A percentile compares a stretch with the other conserved stretches of the same genome.
Conservation (phyloP, 805 yeast genomes). For the Zygosaccharomyces kombuchaensis region DNA sequence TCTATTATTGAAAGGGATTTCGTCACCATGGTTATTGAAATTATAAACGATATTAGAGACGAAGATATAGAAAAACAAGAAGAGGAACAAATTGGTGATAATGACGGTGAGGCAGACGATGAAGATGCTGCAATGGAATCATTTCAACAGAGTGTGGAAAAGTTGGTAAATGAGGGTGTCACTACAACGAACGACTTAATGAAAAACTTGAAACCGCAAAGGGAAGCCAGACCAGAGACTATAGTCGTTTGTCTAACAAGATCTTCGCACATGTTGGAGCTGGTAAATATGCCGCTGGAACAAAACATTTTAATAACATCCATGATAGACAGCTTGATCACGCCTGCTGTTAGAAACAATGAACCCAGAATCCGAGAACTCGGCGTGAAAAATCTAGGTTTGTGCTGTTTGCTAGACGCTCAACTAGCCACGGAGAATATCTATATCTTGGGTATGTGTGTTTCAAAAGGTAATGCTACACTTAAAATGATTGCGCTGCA, state of each 20-base stretch:
- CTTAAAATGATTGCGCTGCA: constrained; percentile 60
- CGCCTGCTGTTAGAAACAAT: constrained; percentile 67
- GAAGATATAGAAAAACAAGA: constrained; percentile 43
- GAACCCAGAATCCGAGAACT: constrained; percentile 52
- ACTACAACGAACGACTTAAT: constrained; percentile 15
- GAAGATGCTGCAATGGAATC: constrained; percentile 41
- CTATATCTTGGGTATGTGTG: constrained; percentile 63
- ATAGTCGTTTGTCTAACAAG: constrained; percentile 61
- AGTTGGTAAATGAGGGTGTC: constrained; percentile 29
- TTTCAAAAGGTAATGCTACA: constrained; percentile 60
- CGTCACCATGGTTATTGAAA: constrained; percentile 77
- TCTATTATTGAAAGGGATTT: constrained; percentile 82
- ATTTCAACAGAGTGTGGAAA: constrained; percentile 45
- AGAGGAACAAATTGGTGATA: constrained; percentile 21
- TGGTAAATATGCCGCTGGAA: constrained; percentile 59
- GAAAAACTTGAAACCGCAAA: constrained; percentile 30
- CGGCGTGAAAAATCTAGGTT: constrained; percentile 73
- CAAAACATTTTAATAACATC: constrained; percentile 64
- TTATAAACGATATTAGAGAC: constrained; percentile 80
- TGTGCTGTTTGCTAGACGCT: constrained; percentile 69
- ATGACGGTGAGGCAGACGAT: constrained; percentile 19
- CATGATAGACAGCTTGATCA: constrained; percentile 68
- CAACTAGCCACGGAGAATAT: constrained; percentile 61
- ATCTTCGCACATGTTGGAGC: constrained; percentile 63
- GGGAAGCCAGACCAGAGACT: constrained; percentile 39